Conservation (phyloP, 768 basidiomycete species). For the Rhizopogon roseolus region DNA sequence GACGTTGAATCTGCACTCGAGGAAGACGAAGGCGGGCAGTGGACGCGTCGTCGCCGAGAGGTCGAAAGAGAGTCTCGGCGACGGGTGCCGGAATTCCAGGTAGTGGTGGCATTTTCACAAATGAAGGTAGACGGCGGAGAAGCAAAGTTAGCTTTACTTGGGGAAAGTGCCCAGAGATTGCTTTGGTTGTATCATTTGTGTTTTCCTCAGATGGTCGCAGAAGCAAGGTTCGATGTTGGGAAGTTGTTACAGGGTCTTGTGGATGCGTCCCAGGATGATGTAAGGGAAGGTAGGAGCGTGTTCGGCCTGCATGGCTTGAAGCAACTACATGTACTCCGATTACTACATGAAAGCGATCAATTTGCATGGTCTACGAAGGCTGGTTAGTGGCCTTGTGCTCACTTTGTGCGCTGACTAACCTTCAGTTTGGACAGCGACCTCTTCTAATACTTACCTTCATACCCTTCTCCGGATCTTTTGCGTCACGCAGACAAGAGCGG, state of each 20-base stretch:
- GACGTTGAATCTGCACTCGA: slow-evolving; percentile 50
- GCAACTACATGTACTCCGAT: slow-evolving; percentile 72
- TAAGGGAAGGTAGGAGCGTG: slow-evolving; percentile 35
- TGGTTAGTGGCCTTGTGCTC: slow-evolving; percentile 38
- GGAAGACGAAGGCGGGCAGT: slow-evolving; percentile 66
- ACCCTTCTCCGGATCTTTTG: slow-evolving; percentile 66
- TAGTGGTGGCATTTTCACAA: slow-evolving; percentile 80
- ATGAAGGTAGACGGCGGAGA: slow-evolving; percentile 28
- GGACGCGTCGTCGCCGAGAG: slow-evolving; percentile 62
- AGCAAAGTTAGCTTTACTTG: slow-evolving; percentile 56
- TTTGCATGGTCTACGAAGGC: slow-evolving; percentile 76
- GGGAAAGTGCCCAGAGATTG: slow-evolving; percentile 76
- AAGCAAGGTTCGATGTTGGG: slow-evolving; percentile 82
- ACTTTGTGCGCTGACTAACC: slow-evolving; percentile 1
- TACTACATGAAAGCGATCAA: slow-evolving; percentile 73
- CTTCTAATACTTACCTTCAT: slow-evolving; percentile 62
- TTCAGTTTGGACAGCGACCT: slow-evolving; percentile 27
- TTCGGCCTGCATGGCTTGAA: slow-evolving; percentile 47
- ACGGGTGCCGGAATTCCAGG: slow-evolving; percentile 82
- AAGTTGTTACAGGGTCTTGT: slow-evolving; percentile 58
- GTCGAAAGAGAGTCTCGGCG: slow-evolving; percentile 71
- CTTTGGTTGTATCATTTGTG: slow-evolving; percentile 83
- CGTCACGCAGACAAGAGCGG: slow-evolving; percentile 42
- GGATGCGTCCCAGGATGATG: slow-evolving; percentile 50
- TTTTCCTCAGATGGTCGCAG: slow-evolving; percentile 68